A percentile compares a stretch with the other conserved stretches of the same genome.
These are phyloP conservation scores for Blastobotrys ciferrii DNA, from an alignment of 1,139 yeast species.

Conservation along the genomic window DNA sequence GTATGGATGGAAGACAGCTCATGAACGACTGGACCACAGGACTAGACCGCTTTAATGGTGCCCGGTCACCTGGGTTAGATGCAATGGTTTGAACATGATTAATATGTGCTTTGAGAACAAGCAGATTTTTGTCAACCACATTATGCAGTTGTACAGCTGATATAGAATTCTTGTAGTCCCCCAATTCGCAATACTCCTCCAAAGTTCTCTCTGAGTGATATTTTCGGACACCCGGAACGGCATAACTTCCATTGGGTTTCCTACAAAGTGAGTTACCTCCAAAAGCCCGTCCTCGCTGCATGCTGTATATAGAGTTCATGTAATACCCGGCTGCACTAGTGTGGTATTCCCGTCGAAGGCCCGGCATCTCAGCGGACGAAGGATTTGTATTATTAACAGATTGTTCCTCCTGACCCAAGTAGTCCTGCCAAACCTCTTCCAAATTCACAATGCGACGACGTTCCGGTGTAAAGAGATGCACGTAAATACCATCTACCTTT, in stretches of 20 bases:
- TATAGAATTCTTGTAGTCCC: conserved; percentile 20
- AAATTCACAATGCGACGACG: conserved; percentile 66
- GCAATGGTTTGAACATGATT: conserved; percentile 22
- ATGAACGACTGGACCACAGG: conserved; percentile 32
- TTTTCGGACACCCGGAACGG: background rate
- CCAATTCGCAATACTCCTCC: conserved; percentile 8
- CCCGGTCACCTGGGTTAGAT: conserved; percentile 4
- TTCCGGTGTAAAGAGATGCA: conserved; percentile 70
- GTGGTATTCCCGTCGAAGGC: background rate
- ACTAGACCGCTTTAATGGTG: conserved; percentile 12
- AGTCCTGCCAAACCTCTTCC: conserved; percentile 56
- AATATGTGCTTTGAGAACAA: conserved; percentile 29
- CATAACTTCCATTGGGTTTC: background rate
- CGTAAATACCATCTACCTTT: conserved; percentile 55
- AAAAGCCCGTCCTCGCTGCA: too few species aligned
- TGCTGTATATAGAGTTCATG: background rate
- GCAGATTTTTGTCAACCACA: conserved; percentile 7
- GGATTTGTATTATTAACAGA: too few species aligned
- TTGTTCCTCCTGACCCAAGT: conserved; percentile 9
- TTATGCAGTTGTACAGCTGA: background rate
- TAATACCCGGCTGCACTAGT: background rate
- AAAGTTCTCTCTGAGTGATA: conserved; percentile 3
- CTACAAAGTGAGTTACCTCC: background rate
- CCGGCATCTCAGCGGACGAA: too few species aligned
- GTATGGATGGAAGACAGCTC: conserved; percentile 32